phyloP scores from a whole-genome alignment of 495 filamentous ascomycete genomes.

The Coniosporium apollinis region DNA sequence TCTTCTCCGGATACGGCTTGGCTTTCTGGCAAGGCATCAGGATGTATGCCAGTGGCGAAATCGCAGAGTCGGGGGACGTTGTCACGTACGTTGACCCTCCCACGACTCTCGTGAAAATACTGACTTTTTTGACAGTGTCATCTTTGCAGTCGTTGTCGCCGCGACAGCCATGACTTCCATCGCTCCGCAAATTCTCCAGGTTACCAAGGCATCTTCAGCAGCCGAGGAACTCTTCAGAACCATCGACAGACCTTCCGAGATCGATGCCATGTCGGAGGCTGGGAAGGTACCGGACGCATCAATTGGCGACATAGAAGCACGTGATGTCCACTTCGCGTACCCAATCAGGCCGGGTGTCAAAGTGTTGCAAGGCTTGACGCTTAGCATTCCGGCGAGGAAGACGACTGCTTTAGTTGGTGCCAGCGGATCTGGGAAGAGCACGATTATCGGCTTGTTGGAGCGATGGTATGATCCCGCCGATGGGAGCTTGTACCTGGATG shows the following conservation, averaged over 20 bases:
- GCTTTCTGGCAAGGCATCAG: constrained; percentile 18
- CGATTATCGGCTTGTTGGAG: constrained; percentile 45
- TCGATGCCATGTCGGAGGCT: constrained; percentile 4
- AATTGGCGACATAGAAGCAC: constrained; percentile 38
- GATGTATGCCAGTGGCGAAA: constrained; percentile 16
- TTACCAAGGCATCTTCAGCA: constrained; percentile 14
- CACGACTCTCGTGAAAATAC: not conserved
- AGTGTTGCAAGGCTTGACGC: constrained; percentile 17
- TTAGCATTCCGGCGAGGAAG: constrained; percentile 5
- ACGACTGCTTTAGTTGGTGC: constrained; percentile 7
- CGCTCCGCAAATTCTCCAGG: constrained; percentile 9
- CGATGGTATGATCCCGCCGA: constrained; percentile 37
- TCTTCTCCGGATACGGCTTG: constrained; percentile 12
- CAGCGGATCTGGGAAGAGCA: constrained; percentile 27
- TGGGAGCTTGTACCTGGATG: constrained; percentile 24
- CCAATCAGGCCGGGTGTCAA: constrained; percentile 3
- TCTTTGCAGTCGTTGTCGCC: constrained; percentile 17
- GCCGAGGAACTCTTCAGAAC: constrained; percentile 15
- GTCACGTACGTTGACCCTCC: constrained; percentile 16
- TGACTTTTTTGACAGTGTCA: constrained; percentile 6
- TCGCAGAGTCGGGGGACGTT: constrained; percentile 11
- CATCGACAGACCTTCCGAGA: constrained; percentile 8
- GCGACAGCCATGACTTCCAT: constrained; percentile 13
- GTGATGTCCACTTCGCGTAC: constrained; percentile 38
- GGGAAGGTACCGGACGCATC: constrained; percentile 10